Base-by-base conservation (phyloP, 1,284 basidiomycete genomes). In the Sanghuangporus weigelae region DNA sequence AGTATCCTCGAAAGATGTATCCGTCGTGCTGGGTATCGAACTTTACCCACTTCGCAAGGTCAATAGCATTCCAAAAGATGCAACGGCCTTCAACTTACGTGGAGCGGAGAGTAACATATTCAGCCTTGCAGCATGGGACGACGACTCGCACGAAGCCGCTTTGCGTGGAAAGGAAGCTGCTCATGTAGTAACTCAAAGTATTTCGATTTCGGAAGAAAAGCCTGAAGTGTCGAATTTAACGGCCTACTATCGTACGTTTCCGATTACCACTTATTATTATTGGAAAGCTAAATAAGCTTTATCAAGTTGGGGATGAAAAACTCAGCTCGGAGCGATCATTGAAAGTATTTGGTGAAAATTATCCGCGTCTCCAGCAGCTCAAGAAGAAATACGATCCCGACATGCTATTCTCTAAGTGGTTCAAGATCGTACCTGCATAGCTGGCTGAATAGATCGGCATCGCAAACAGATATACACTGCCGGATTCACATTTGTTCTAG, bases 331-430 rank as follows among this genome's bases (percentile, higher is more conserved):
- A 73, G 48, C 76, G 72, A 63, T 73, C 78, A 0, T 71, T 71
- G 59, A 64, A 65, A 23, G 71, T 78, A 7, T 86, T 82, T 66
- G 81, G 79, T 8, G 69, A 71, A 5, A 79, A 80, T 60, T 81
- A 81, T 63, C 71, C 75, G 3, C 71, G 71, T 63, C 73, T 86
- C n/a, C 82, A 82, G 71, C 59, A 66, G 46, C 72, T 86, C 66
- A 86, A 86, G 75, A 73, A 71, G 63, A 71, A 74, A 44, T 81
- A 82, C 69, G 84, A 86, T 66, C 82, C 82, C 0, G 72, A 80
- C 11, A 74, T 77, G 56, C 69, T 84, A 16, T 85, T 86, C 71
- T 78, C 78, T 68, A 81, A 79, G 60, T 84, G 82, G 82, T 80
- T 78, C 68, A 71, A 76, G 7, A 80, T 80, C 50, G 67, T 66